These are phyloP conservation scores for Helichrysum umbraculigerum DNA, from an alignment of 129 eudicot species.

Conservation along the genomic window DNA sequence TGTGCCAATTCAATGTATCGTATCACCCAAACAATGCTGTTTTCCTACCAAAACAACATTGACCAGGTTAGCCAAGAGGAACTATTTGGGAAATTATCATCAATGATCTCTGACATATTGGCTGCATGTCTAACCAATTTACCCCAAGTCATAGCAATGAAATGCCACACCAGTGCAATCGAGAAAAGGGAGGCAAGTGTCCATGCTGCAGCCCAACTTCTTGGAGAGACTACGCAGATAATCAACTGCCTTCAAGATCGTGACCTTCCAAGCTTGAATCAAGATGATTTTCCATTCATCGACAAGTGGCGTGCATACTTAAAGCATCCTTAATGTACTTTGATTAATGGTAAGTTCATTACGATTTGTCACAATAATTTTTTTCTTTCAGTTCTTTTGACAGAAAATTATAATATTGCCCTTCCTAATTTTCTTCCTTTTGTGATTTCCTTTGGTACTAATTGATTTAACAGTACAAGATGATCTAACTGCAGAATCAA, in stretches of 20 bases:
- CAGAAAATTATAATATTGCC: too few species aligned
- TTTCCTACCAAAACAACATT: background rate
- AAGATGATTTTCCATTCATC: slow-evolving; percentile 15
- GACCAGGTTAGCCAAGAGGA: slow-evolving; percentile 4
- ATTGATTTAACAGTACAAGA: too few species aligned
- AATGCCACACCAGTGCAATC: slow-evolving; percentile 33
- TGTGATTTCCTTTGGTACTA: too few species aligned
- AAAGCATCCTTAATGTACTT: too few species aligned
- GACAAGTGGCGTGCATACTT: slow-evolving; percentile 33
- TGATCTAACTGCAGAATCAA: too few species aligned
- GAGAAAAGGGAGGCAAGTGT: slow-evolving; percentile 37
- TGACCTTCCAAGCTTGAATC: slow-evolving; percentile 10
- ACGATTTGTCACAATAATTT: too few species aligned
- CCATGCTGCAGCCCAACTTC: slow-evolving; percentile 34
- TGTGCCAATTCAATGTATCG: slow-evolving; percentile 50
- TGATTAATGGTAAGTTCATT: too few species aligned
- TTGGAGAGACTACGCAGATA: slow-evolving; percentile 39
- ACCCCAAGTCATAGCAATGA: slow-evolving; percentile 29
- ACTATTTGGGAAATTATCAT: slow-evolving; percentile 24
- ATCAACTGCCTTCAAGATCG: slow-evolving; percentile 23
- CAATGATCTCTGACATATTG: slow-evolving; percentile 38
- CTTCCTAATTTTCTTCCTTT: too few species aligned
- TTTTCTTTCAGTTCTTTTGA: too few species aligned
- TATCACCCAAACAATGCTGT: slow-evolving; percentile 25
- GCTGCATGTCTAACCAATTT: slow-evolving; percentile 43